A percentile compares a stretch with the other conserved stretches of the same genome.
Evolutionary conservation across 352 stramenopile genomes (phyloP).

Genomic region (Pythium sp.): DNA sequence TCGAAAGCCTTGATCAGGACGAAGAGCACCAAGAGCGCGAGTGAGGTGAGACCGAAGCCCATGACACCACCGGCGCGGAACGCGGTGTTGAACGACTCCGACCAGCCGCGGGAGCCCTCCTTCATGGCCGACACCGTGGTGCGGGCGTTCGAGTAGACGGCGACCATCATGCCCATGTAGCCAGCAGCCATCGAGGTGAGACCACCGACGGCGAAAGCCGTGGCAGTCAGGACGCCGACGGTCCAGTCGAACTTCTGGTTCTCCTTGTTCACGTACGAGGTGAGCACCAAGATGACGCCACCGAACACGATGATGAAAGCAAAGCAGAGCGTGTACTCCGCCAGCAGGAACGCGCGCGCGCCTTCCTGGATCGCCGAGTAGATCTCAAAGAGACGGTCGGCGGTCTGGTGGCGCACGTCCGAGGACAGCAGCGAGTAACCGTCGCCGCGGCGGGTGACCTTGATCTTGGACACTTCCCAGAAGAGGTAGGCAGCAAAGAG

Average conservation of each 20-base stretch:
- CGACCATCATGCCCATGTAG: slow-evolving; percentile 99
- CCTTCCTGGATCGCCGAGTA: slow-evolving; percentile 97
- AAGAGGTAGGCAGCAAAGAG: slow-evolving; percentile 84
- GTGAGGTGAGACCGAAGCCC: slow-evolving; percentile 96
- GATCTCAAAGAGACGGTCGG: slow-evolving; percentile 89
- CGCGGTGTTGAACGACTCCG: slow-evolving; percentile 96
- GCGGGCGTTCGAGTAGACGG: slow-evolving; percentile 98
- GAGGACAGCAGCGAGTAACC: slow-evolving; percentile 74
- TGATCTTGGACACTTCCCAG: slow-evolving; percentile 88
- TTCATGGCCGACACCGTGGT: slow-evolving; percentile 98
- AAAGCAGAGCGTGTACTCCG: slow-evolving; percentile 98
- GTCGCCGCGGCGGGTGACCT: slow-evolving; percentile 82
- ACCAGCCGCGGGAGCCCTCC: slow-evolving; percentile 90
- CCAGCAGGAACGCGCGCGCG: slow-evolving; percentile 96
- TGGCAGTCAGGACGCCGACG: slow-evolving; percentile 92
- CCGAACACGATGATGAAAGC: slow-evolving; percentile 94
- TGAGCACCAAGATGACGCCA: slow-evolving; percentile 87
- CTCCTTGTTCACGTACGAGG: slow-evolving; percentile 89
- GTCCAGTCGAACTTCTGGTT: slow-evolving; percentile 84
- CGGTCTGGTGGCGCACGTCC: slow-evolving; percentile 78
- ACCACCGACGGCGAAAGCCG: slow-evolving; percentile 97
- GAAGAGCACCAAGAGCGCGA: slow-evolving; percentile 98
- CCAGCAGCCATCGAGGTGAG: slow-evolving; percentile 97
- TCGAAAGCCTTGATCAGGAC: slow-evolving; percentile 94
- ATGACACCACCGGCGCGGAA: slow-evolving; percentile 99